phyloP scores from a whole-genome alignment of 129 eudicot species.

The Artemisia tridentata region DNA sequence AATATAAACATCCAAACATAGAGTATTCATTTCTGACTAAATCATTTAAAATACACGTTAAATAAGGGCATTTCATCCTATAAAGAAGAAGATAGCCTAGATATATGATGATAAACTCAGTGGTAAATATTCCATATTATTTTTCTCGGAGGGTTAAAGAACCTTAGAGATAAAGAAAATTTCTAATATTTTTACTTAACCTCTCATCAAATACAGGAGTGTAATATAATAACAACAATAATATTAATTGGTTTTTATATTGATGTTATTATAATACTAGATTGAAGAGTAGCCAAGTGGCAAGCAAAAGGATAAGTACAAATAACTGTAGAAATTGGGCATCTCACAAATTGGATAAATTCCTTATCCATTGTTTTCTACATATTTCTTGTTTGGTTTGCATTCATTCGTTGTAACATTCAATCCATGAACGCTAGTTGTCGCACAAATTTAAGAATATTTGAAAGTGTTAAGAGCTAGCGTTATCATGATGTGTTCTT shows the following conservation, averaged over 20 bases:
- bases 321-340: conserved; percentile 22
- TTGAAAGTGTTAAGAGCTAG: too few relatives aligned
- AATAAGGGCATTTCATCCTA: background rate
- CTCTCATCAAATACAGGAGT: background rate
- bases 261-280: background rate
- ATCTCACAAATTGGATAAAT: conserved; percentile 35
- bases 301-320: conserved; percentile 28
- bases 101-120: too few relatives aligned
- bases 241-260: background rate
- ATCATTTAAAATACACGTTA: background rate
- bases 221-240: background rate
- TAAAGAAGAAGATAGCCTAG: too few relatives aligned
- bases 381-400: conserved; percentile 11
- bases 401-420: conserved; percentile 13
- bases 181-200: too few relatives aligned
- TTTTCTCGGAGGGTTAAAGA: too few relatives aligned
- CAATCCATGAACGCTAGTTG: too few relatives aligned
- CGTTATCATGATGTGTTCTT: too few relatives aligned
- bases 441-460: too few relatives aligned
- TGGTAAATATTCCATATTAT: too few relatives aligned
- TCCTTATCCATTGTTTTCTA: conserved; percentile 24
- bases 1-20: background rate
- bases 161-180: too few relatives aligned
- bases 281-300: conserved; percentile 21
- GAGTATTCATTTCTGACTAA: background rate